A percentile compares a stretch with the other conserved stretches of the same genome.
These are phyloP conservation scores for Epichloe coenophiala DNA, from an alignment of 2,329 filamentous ascomycete genomes.

Conservation along the genomic window DNA sequence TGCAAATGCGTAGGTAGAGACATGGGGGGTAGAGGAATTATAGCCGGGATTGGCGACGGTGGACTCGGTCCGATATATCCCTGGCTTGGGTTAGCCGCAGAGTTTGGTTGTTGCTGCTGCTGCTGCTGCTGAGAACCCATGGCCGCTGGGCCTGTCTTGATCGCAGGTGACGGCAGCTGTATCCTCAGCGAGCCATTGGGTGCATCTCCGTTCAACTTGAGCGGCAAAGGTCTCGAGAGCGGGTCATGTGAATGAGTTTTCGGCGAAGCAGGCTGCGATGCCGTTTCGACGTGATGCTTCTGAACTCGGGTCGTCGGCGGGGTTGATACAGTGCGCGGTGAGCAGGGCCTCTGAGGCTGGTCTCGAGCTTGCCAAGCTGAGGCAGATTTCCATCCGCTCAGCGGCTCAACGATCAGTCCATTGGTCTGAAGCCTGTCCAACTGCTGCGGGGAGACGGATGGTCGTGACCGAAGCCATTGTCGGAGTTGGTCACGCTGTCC, in stretches of 20 bases:
- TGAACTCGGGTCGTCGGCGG: slow-evolving; percentile 33
- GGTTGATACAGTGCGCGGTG: slow-evolving; percentile 35
- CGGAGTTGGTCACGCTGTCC: slow-evolving; percentile 15
- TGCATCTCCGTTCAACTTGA: slow-evolving; percentile 28
- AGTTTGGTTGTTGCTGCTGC: slow-evolving; percentile 2
- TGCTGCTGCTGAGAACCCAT: slow-evolving; percentile 6
- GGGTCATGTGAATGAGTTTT: slow-evolving; percentile 39
- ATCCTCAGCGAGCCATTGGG: slow-evolving; percentile 5
- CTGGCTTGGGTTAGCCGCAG: slow-evolving; percentile 6
- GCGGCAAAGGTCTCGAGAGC: slow-evolving; percentile 26
- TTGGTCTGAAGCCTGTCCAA: slow-evolving; percentile 10
- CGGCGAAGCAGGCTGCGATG: slow-evolving; percentile 18
- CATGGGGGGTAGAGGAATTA: slow-evolving; percentile 54
- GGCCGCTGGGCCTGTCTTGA: slow-evolving; percentile 13
- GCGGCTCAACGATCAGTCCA: slow-evolving; percentile 14
- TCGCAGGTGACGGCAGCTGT: slow-evolving; percentile 10
- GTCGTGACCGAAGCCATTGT: not conserved
- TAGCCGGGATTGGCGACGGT: slow-evolving; percentile 36
- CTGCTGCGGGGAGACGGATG: not conserved
- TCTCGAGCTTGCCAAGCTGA: slow-evolving; percentile 8
- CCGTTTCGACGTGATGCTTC: slow-evolving; percentile 9
- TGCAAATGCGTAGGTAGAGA: slow-evolving; percentile 52
- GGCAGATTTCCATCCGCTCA: slow-evolving; percentile 2
- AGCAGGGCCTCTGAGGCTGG: slow-evolving; percentile 18
- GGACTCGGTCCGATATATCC: slow-evolving; percentile 16